phyloP scores from a whole-genome alignment of 2,329 filamentous ascomycete species.

The Alternaria solani region DNA sequence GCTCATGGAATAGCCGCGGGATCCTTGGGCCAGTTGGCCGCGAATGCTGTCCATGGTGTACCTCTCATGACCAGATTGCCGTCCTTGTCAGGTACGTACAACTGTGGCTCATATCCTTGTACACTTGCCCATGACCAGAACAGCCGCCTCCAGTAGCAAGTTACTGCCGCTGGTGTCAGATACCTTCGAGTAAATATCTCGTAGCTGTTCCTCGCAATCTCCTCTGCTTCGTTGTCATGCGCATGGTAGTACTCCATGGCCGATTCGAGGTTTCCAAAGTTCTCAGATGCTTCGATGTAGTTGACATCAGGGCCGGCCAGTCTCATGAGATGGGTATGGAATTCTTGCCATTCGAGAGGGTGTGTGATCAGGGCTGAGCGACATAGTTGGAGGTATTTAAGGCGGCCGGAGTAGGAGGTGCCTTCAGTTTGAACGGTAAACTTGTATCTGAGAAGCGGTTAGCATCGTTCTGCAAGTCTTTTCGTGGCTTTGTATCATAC shows the following conservation, averaged over 20 bases:
- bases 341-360: conserved; percentile 46
- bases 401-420: conserved; percentile 61
- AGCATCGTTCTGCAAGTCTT: not conserved
- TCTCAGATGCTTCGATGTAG: conserved; percentile 44
- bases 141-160: conserved; percentile 46
- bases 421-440: conserved; percentile 64
- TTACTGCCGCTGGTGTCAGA: conserved; percentile 45
- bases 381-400: conserved; percentile 64
- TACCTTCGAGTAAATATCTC: conserved; percentile 44
- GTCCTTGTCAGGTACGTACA: conserved; percentile 35
- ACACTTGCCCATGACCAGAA: conserved; percentile 43
- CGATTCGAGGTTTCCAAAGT: conserved; percentile 42
- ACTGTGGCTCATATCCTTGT: conserved; percentile 40
- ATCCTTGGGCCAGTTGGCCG: conserved; percentile 45
- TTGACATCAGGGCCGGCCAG: conserved; percentile 43
- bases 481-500: conserved; percentile 17
- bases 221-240: conserved; percentile 41
- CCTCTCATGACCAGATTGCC: conserved; percentile 41
- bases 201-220: conserved; percentile 43
- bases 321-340: conserved; percentile 45
- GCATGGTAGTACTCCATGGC: conserved; percentile 44
- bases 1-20: conserved; percentile 40
- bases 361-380: conserved; percentile 45
- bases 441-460: conserved; percentile 53
- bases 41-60: conserved; percentile 46